These are phyloP conservation scores for Grosmannia clavigera DNA, from an alignment of 2,329 filamentous ascomycete genomes.

Conservation along the genomic window DNA sequence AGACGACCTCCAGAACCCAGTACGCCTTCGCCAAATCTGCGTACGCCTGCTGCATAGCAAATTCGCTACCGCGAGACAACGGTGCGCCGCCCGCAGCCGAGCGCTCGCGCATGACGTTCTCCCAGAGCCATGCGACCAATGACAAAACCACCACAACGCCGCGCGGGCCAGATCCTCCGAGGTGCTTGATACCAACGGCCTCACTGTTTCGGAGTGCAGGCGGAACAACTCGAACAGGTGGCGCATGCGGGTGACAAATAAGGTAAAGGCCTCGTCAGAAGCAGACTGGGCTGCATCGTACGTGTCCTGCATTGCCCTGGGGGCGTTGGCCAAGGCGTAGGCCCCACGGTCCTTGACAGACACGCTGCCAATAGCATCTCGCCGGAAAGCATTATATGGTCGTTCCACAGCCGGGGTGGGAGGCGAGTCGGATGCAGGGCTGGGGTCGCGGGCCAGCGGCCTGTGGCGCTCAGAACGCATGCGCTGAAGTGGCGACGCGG, in stretches of 20 bases:
- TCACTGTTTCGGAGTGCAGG: conserved; percentile 62
- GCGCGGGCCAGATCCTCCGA: conserved; percentile 58
- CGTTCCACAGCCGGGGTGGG: conserved; percentile 16
- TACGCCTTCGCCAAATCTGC: conserved; percentile 75
- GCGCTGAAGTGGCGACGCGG: background rate
- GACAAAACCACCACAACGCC: conserved; percentile 78
- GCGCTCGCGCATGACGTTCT: conserved; percentile 55
- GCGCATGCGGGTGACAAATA: conserved; percentile 58
- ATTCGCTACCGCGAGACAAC: conserved; percentile 32
- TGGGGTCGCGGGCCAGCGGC: conserved; percentile 21
- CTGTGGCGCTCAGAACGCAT: background rate
- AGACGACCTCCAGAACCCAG: conserved; percentile 56
- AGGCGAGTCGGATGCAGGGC: conserved; percentile 23
- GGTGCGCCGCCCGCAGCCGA: conserved; percentile 33
- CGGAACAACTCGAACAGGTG: conserved; percentile 68
- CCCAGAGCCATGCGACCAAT: conserved; percentile 68
- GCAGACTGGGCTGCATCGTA: conserved; percentile 31
- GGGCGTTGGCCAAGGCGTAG: conserved; percentile 13
- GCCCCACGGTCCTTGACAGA: conserved; percentile 4
- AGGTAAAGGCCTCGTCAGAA: conserved; percentile 53
- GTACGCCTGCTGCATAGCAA: conserved; percentile 62
- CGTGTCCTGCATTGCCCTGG: conserved; percentile 19
- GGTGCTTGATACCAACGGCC: conserved; percentile 49
- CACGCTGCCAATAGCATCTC: conserved; percentile 15
- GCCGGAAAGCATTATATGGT: conserved; percentile 14